Conservation (phyloP, 2,329 filamentous ascomycete species). For the Diaporthe nobilis region DNA sequence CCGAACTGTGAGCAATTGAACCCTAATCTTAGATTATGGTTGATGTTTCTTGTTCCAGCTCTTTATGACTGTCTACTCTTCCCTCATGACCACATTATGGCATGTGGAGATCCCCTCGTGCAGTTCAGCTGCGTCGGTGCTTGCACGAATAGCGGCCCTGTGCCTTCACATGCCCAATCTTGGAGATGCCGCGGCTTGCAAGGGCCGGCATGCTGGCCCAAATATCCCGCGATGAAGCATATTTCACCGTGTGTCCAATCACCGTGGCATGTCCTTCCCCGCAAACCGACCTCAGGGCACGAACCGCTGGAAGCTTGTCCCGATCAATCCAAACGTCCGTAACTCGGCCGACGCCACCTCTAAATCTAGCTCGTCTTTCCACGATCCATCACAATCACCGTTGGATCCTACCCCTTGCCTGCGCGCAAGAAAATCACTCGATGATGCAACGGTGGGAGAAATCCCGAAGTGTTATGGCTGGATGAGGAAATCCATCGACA, state of each 20-base stretch:
- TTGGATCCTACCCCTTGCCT: background rate
- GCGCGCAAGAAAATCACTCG: background rate
- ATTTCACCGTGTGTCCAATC: background rate
- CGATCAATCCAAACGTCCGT: slow-evolving; percentile 28
- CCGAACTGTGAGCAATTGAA: background rate
- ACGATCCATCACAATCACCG: slow-evolving; percentile 8
- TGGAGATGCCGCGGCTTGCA: slow-evolving; percentile 20
- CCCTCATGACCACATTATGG: background rate
- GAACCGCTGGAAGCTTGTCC: slow-evolving; percentile 17
- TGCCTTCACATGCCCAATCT: background rate
- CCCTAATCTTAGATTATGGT: background rate
- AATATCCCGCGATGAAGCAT: background rate
- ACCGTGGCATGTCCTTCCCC: slow-evolving; percentile 21
- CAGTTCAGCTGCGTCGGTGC: background rate
- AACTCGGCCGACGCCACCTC: slow-evolving; percentile 29
- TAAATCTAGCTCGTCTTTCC: background rate
- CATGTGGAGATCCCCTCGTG: too few relatives aligned
- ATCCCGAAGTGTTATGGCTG: background rate
- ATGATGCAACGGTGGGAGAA: slow-evolving; percentile 10
- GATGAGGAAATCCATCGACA: slow-evolving; percentile 34
- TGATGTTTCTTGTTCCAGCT: background rate
- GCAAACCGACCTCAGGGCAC: slow-evolving; percentile 17
- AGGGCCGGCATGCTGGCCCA: slow-evolving; percentile 10
- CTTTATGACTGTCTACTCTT: background rate
- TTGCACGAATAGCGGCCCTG: background rate